Base-by-base conservation (phyloP, 2,329 filamentous ascomycete genomes). In the Biscogniauxia sp. region DNA sequence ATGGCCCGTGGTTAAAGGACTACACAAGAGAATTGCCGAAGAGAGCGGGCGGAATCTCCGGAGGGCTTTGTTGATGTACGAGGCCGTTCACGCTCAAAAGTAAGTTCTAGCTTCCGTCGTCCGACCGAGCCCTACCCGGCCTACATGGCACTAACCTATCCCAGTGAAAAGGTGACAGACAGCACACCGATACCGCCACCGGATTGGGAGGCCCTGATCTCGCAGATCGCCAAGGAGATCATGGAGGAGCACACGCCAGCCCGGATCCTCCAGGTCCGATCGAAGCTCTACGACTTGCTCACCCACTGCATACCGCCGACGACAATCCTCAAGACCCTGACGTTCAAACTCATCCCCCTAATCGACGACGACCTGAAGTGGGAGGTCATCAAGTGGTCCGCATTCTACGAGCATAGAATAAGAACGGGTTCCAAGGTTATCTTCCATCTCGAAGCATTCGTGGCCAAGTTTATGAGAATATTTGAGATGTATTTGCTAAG, bases 241-340 rank as follows among this genome's bases (percentile, higher is more conserved):
- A 87, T 97, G 73, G 89, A 90, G 49, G 94, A 99, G 75, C 92
- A 96, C 72, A 92, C 92, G n/a, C 94, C 95, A 0, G 88, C 90
- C 28, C 85, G 92, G 55, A 93, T 99, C 62, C 79, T 99, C 64
- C 86, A 93, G 72, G 93, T 97, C 53, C 88, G 95, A 64, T 88
- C 92, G 9, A 96, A 97, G 77, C 84, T 99, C n/a, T 99, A 99
- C 78, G 95, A 99, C 73, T 84, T 99, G 37, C 83, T 99, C 53
- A 96, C 94, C 6, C 95, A 99, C 75, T 99, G 96, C 76, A 99
- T 99, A 72, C 95, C 96, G 15, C 85, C 95, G 1, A 97, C 94
- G 0, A 96, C 91, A 0, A 93, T 99, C 64, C 84, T 99, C 69
- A 97, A 97, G 80, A 96, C 92, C 0, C 82, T 99, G 62, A 96